Evolutionary conservation across 164 flowering plant species (phyloP).

Genomic region (grape (Vitis vinifera)): ASM3070453v1 NC_081817.1:28643501-28644000

Average conservation of each 20-base stretch:
- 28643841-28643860: not conserved
- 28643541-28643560: no score
- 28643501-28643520: no score
- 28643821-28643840: not conserved
- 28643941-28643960: constrained; percentile 97
- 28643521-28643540: no score
- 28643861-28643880: not conserved
- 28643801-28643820: not conserved
- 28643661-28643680: constrained; percentile 78
- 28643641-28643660: constrained; percentile 89
- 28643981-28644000: constrained; percentile 99
- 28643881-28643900: not conserved
- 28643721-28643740: not conserved
- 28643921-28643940: constrained; percentile 11
- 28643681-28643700: constrained; percentile 88
- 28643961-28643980: constrained; percentile 95
- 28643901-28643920: not conserved
- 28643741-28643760: not conserved
- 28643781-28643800: not conserved
- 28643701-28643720: constrained; percentile 53
- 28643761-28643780: not conserved
- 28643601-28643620: not conserved
- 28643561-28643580: no score
- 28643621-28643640: constrained; percentile 21
- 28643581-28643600: not conserved